phyloP scores from a whole-genome alignment of 495 filamentous ascomycete species.

The Penicillium antarcticum region DNA sequence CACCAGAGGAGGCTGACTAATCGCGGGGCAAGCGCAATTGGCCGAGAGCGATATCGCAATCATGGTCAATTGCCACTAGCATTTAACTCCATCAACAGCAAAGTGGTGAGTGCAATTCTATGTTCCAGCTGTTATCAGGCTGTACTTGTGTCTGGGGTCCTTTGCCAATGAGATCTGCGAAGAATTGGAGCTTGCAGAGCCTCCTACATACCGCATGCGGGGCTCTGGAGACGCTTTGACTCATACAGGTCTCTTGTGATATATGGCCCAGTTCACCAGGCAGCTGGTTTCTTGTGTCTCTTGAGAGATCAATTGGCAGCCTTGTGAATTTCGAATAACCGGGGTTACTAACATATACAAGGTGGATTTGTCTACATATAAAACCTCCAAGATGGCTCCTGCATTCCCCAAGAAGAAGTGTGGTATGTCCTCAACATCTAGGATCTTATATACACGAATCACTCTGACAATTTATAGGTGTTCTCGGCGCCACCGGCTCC shows the following conservation, averaged over 20 bases:
- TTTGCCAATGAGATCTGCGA: not conserved
- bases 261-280: not conserved
- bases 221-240: slow-evolving; percentile 9
- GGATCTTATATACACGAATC: not conserved
- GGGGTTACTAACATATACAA: slow-evolving; percentile 8
- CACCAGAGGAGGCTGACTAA: slow-evolving; percentile 30
- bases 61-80: slow-evolving; percentile 21
- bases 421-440: slow-evolving; percentile 27
- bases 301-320: not conserved
- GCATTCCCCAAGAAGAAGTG: slow-evolving; percentile 45
- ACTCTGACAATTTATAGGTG: slow-evolving; percentile 30
- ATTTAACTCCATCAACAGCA: slow-evolving; percentile 18
- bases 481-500: slow-evolving; percentile 58
- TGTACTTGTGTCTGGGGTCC: not conserved
- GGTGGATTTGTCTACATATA: slow-evolving; percentile 5
- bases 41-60: slow-evolving; percentile 38
- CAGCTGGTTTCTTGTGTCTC: not conserved
- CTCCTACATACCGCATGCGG: slow-evolving; percentile 2
- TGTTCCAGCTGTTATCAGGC: not conserved
- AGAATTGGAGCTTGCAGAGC: slow-evolving; percentile 2
- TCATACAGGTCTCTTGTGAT: slow-evolving; percentile 3
- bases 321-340: not conserved
- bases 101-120: slow-evolving; percentile 26
- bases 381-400: slow-evolving; percentile 29
- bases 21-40: slow-evolving; percentile 28